Percentiles rank a stretch among this genome's conserved stretches.
phyloP scores from a whole-genome alignment of 495 filamentous ascomycete genomes.

The Xylaria cubensis region DNA sequence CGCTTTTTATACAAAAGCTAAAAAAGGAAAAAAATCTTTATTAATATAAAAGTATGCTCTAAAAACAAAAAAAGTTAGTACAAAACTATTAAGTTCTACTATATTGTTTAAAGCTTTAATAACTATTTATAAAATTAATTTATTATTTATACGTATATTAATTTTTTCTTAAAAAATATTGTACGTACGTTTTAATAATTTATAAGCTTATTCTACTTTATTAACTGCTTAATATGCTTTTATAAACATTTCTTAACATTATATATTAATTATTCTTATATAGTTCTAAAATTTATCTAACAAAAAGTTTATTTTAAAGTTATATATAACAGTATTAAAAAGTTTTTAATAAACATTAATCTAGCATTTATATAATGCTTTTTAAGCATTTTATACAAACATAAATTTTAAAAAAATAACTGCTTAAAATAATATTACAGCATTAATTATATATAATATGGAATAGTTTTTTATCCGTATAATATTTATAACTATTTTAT shows the following conservation, averaged over 20 bases:
- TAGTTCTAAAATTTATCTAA: not conserved
- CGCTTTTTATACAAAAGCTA: not conserved
- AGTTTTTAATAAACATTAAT: too few relatives aligned
- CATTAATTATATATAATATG: conserved; percentile 1
- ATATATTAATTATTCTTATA: not conserved
- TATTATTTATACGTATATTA: too few relatives aligned
- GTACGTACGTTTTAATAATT: not conserved
- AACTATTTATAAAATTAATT: too few relatives aligned
- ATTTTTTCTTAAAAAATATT: too few relatives aligned
- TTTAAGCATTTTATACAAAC: not conserved
- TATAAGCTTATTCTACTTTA: not conserved
- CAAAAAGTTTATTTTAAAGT: not conserved
- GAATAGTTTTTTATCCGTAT: not conserved
- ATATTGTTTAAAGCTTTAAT: too few relatives aligned
- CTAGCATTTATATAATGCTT: conserved; percentile 9
- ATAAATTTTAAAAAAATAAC: conserved; percentile 12
- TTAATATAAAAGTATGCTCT: not conserved
- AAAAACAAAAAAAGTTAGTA: not conserved
- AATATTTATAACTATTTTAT: not conserved
- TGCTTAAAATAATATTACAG: not conserved
- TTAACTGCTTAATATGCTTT: not conserved
- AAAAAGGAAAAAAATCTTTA: not conserved
- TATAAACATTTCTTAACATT: not conserved
- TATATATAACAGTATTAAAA: not conserved
- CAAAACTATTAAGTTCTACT: not conserved